Percentiles rank a stretch among this genome's conserved stretches.
Conservation (phyloP, 352 stramenopile species). For the Globisporangium orthogonon region DNA sequence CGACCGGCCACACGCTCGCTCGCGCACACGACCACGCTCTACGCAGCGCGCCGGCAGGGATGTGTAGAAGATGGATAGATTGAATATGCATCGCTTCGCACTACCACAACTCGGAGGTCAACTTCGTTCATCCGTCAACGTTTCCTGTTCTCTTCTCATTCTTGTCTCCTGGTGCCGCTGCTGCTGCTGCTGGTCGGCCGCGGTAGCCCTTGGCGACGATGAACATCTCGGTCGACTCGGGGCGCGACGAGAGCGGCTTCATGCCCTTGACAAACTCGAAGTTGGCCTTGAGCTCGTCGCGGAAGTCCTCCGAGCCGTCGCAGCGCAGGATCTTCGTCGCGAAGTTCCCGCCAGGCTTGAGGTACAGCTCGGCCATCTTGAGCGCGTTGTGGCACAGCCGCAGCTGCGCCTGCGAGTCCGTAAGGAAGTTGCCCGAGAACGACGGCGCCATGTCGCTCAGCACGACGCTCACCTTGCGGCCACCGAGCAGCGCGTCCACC, state of each 20-base stretch:
- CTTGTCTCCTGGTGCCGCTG: too few relatives aligned
- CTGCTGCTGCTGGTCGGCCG: conserved; percentile 3
- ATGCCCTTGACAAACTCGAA: conserved; percentile 74
- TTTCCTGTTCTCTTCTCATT: too few relatives aligned
- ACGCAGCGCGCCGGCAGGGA: neutral
- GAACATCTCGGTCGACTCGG: conserved; percentile 85
- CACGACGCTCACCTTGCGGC: conserved; percentile 61
- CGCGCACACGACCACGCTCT: neutral
- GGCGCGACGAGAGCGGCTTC: conserved; percentile 71
- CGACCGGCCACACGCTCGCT: neutral
- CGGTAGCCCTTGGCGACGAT: conserved; percentile 72
- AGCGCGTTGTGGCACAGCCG: conserved; percentile 83
- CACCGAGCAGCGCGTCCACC: conserved; percentile 41
- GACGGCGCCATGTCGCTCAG: conserved; percentile 87
- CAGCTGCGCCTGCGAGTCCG: conserved; percentile 73
- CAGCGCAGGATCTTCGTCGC: conserved; percentile 79
- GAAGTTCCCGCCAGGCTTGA: conserved; percentile 71
- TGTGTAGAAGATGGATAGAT: conserved; percentile 11
- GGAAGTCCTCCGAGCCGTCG: conserved; percentile 74
- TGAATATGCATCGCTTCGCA: conserved; percentile 15
- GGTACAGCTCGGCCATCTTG: conserved; percentile 78
- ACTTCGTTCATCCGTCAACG: too few relatives aligned
- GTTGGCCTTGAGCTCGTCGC: conserved; percentile 54
- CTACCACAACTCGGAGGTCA: neutral
- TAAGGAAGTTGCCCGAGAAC: conserved; percentile 72